Conservation (phyloP, 2,329 filamentous ascomycete genomes). For the Alternaria novae-zelandiae region DNA sequence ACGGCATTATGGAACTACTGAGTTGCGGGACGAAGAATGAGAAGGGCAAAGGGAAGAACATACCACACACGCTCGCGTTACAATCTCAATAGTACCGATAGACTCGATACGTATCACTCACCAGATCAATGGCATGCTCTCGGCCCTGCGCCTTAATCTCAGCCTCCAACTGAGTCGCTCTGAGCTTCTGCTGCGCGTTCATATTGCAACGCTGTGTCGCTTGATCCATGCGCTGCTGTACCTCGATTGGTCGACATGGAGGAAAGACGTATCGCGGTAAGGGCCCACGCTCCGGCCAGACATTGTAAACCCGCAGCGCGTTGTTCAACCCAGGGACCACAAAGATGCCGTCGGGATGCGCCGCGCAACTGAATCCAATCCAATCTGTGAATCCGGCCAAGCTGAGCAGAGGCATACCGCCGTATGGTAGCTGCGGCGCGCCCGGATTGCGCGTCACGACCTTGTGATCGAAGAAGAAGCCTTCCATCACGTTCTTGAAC, state of each 20-base stretch:
- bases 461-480: conserved; percentile 4
- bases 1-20: no score
- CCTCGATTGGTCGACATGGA: not conserved
- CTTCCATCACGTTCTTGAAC: not conserved
- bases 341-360: not conserved
- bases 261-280: not conserved
- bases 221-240: not conserved
- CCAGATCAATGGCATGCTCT: not conserved
- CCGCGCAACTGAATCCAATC: not conserved
- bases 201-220: not conserved
- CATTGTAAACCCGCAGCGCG: not conserved
- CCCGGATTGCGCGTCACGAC: not conserved
- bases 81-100: not conserved
- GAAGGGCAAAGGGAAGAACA: not conserved
- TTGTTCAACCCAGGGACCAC: not conserved
- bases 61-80: not conserved
- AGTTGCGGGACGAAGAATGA: no score
- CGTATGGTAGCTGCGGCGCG: not conserved
- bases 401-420: conserved; percentile 2
- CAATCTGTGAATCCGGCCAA: not conserved
- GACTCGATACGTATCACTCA: not conserved
- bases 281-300: conserved; percentile 1
- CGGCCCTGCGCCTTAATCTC: not conserved
- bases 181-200: not conserved
- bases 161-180: not conserved